These are phyloP conservation scores for Jackrogersella multiformis DNA, from an alignment of 495 filamentous ascomycete genomes.

Conservation along the genomic window DNA sequence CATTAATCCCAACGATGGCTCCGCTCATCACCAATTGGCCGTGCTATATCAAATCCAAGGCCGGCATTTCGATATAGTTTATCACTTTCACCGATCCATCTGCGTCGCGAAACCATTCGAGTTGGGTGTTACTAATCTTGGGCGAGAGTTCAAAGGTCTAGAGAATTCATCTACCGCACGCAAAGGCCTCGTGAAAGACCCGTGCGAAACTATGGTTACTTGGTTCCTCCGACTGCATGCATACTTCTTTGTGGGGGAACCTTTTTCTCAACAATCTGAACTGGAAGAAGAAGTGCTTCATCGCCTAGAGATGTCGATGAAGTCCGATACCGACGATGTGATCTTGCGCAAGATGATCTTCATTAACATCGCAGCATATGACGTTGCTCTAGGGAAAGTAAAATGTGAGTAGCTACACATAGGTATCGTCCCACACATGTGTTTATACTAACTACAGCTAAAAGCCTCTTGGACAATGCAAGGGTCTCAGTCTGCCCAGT, in stretches of 20 bases:
- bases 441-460: slow-evolving; percentile 41
- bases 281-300: slow-evolving; percentile 86
- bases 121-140: slow-evolving; percentile 75
- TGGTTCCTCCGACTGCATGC: slow-evolving; percentile 93
- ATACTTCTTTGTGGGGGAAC: slow-evolving; percentile 76
- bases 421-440: slow-evolving; percentile 3
- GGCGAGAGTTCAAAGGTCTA: slow-evolving; percentile 78
- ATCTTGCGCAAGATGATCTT: slow-evolving; percentile 79
- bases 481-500: slow-evolving; percentile 68
- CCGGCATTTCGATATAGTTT: slow-evolving; percentile 82
- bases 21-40: slow-evolving; percentile 87
- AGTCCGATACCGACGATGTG: slow-evolving; percentile 66
- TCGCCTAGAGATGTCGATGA: slow-evolving; percentile 76
- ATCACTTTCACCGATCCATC: slow-evolving; percentile 87
- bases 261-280: slow-evolving; percentile 78
- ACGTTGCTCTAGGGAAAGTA: slow-evolving; percentile 69
- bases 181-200: slow-evolving; percentile 39
- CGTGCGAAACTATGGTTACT: slow-evolving; percentile 63
- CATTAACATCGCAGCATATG: slow-evolving; percentile 86
- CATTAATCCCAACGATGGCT: slow-evolving; percentile 80
- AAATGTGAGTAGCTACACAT: slow-evolving; percentile 59
- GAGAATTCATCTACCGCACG: slow-evolving; percentile 40
- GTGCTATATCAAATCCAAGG: slow-evolving; percentile 80
- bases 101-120: slow-evolving; percentile 77
- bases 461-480: slow-evolving; percentile 49